These are phyloP conservation scores for Mucor circinelloides DNA, from an alignment of 371 early-diverging fungal genomes.

Conservation along the genomic window DNA sequence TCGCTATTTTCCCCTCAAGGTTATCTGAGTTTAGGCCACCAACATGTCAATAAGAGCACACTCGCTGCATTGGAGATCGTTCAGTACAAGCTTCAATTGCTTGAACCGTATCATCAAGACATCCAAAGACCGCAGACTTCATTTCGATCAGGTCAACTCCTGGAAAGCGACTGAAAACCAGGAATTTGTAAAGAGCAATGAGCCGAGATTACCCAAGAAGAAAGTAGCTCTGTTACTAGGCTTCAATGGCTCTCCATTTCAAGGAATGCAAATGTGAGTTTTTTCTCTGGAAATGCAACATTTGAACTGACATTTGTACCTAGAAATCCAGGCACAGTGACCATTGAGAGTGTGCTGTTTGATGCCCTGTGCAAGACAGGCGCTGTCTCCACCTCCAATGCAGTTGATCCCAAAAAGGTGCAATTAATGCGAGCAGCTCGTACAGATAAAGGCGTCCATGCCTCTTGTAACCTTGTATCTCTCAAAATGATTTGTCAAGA, in stretches of 20 bases:
- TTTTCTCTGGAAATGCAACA: not conserved
- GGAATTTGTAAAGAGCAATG: not conserved
- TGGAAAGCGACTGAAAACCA: conserved; percentile 17
- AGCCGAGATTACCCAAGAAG: conserved; percentile 67
- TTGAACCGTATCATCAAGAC: conserved; percentile 16
- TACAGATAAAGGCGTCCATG: conserved; percentile 99
- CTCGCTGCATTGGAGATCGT: not conserved
- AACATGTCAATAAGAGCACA: not conserved
- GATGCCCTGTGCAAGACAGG: conserved; percentile 74
- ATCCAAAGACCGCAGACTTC: conserved; percentile 18
- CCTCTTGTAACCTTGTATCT: conserved; percentile 94
- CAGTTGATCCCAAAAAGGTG: conserved; percentile 79
- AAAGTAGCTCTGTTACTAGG: conserved; percentile 89
- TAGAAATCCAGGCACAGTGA: conserved; percentile 70
- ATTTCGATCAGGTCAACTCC: conserved; percentile 18
- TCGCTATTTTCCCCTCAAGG: not conserved
- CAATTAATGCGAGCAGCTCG: conserved; percentile 87
- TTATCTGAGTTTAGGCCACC: not conserved
- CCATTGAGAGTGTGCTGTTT: conserved; percentile 85
- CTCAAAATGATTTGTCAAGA: conserved; percentile 87
- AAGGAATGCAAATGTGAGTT: conserved; percentile 93
- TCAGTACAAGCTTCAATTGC: not conserved
- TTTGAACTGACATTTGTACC: not conserved
- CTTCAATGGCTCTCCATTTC: conserved; percentile 94
- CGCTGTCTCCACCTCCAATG: conserved; percentile 76